Base-by-base conservation (phyloP, 164 flowering plant species). In the Vitis cinerea region DNA sequence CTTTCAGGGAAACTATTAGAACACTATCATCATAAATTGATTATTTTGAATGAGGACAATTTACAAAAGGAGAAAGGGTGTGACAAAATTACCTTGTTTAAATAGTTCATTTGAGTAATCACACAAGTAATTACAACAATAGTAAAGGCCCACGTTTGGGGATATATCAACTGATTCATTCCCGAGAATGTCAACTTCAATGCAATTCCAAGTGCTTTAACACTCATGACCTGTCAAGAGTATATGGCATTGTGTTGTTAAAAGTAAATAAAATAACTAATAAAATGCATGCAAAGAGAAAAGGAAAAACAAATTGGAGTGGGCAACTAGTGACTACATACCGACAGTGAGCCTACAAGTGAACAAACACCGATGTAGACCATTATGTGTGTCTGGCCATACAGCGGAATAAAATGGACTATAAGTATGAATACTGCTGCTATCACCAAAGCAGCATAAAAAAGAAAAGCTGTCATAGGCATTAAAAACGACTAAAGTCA, bases 341-440 rank as follows among this genome's bases (percentile, higher is more conserved):
- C 94, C 85, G 91, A 83, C 14, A 86, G 65, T 37, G 94, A 90
- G 59, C 97, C 97, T 31, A 92, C 81, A 65, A 92, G 88, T 5
- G 95, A 92, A 75, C 97, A 92, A 61, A 92, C 82, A 30, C 93
- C 95, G 75, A 92, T 82, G 50, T 90, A 88, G 64, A 87, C 93
- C 88, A 88, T 80, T 56, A 90, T 78, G 72, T 92, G 90, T 37
- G 93, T 87, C 72, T 88, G 95, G 7, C 97, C 97, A 82, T 92
- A 88, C 50, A 72, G 83, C 56, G 93, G 95, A 31, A 84, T 71
- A 74, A 72, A 83, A 37, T 80, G 89, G 71, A 86, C 44, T 61
- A 92, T 79, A 29, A 92, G 85, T 48, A 87, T 37, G 44, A 83
- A 58, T 47, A 78, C 91, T 23, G 83, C 83, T 66, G 77, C 80